A percentile compares a stretch with the other conserved stretches of the same genome.
These are phyloP conservation scores for Alnus rubra DNA, from an alignment of 306 rosid genomes.

Conservation along the genomic window DNA sequence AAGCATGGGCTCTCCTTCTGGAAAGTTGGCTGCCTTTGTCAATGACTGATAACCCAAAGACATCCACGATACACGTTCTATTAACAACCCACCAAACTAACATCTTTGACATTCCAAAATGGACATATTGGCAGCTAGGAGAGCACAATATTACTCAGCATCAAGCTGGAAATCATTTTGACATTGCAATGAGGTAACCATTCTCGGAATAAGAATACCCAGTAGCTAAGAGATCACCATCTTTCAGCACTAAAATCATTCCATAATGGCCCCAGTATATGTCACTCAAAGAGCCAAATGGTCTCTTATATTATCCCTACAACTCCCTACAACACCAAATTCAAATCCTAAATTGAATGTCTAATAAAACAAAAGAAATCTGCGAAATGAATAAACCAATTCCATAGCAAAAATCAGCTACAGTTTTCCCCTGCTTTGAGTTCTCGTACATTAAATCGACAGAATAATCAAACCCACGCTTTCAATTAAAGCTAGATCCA, in stretches of 20 bases:
- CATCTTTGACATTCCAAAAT: background rate
- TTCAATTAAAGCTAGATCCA: background rate
- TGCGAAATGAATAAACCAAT: background rate
- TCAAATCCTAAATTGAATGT: background rate
- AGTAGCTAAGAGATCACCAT: background rate
- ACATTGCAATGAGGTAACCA: background rate
- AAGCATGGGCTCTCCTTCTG: background rate
- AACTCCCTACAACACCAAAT: background rate
- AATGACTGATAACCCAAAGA: background rate
- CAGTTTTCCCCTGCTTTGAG: background rate
- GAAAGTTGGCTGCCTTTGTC: background rate
- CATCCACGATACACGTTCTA: background rate
- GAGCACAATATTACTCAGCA: constrained; percentile 1
- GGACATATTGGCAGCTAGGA: background rate
- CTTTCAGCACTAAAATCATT: background rate
- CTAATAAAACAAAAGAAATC: background rate
- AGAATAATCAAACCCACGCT: background rate
- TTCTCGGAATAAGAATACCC: background rate
- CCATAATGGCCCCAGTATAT: background rate
- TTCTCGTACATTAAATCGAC: background rate
- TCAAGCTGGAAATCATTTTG: background rate
- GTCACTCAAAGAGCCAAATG: background rate
- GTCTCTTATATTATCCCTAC: background rate
- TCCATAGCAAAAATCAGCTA: background rate
- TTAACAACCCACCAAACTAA: background rate